Conservation (phyloP, 495 filamentous ascomycete species). For the Corynascus novoguineensis region DNA sequence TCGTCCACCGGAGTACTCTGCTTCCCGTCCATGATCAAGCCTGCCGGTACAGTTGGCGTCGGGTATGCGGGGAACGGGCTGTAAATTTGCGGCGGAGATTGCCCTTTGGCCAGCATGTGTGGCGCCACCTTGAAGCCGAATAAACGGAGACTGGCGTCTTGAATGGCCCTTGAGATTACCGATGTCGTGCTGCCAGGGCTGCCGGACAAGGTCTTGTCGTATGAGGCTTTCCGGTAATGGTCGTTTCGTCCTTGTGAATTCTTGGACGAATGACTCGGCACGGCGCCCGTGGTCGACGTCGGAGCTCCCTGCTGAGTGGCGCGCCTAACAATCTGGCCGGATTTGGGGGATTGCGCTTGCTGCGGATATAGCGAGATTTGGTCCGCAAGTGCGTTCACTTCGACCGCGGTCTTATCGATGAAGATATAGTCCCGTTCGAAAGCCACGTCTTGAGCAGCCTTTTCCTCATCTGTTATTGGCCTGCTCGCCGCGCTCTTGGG, state of each 20-base stretch:
- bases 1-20: slow-evolving; percentile 62
- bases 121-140: slow-evolving; percentile 71
- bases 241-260: slow-evolving; percentile 64
- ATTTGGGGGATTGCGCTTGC: slow-evolving; percentile 42
- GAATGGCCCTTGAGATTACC: slow-evolving; percentile 87
- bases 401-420: slow-evolving; percentile 88
- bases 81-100: slow-evolving; percentile 73
- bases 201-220: slow-evolving; percentile 69
- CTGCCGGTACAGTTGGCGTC: slow-evolving; percentile 48
- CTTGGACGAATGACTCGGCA: slow-evolving; percentile 51
- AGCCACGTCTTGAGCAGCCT: slow-evolving; percentile 77
- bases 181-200: slow-evolving; percentile 79
- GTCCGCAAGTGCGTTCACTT: slow-evolving; percentile 96
- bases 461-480: slow-evolving; percentile 56
- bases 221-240: slow-evolving; percentile 61
- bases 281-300: slow-evolving; percentile 51
- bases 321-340: slow-evolving; percentile 45
- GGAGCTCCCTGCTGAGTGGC: slow-evolving; percentile 62
- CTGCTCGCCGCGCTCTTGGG: slow-evolving; percentile 28
- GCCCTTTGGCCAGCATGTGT: slow-evolving; percentile 57
- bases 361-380: slow-evolving; percentile 75
- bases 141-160: slow-evolving; percentile 82
- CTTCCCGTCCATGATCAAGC: slow-evolving; percentile 63
- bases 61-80: slow-evolving; percentile 82
- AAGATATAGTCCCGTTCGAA: slow-evolving; percentile 92